phyloP scores from a whole-genome alignment of 169 alveolate genomes.

The Plasmodium coatneyi region DNA sequence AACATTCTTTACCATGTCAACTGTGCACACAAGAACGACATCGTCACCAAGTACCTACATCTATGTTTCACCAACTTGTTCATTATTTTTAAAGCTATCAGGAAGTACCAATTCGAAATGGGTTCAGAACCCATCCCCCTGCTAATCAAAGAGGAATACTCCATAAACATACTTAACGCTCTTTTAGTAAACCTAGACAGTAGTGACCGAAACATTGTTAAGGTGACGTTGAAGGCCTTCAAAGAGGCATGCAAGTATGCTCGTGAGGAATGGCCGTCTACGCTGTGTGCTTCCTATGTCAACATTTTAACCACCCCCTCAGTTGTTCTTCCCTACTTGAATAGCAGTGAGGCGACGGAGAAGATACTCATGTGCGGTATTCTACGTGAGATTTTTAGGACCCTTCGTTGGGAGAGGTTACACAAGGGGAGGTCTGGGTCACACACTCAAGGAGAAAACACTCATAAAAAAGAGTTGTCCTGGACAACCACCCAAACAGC shows the following conservation, averaged over 20 bases:
- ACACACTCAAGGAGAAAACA: neutral
- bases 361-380: slow-evolving; percentile 53
- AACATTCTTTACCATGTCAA: slow-evolving; percentile 15
- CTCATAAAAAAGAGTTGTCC: neutral
- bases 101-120: slow-evolving; percentile 10
- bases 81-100: slow-evolving; percentile 39
- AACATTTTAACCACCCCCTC: slow-evolving; percentile 15
- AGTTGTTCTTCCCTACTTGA: slow-evolving; percentile 17
- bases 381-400: slow-evolving; percentile 31
- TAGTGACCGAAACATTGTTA: slow-evolving; percentile 17
- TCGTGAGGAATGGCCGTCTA: slow-evolving; percentile 41
- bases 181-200: slow-evolving; percentile 21
- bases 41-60: slow-evolving; percentile 51
- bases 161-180: slow-evolving; percentile 52
- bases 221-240: slow-evolving; percentile 54
- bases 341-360: slow-evolving; percentile 33
- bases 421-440: neutral
- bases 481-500: neutral
- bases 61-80: slow-evolving; percentile 39
- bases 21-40: slow-evolving; percentile 18
- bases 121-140: slow-evolving; percentile 6
- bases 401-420: slow-evolving; percentile 3
- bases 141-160: slow-evolving; percentile 46
- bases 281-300: slow-evolving; percentile 12
- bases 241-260: slow-evolving; percentile 59